Evolutionary conservation across 2,329 filamentous ascomycete species (phyloP), one percentile per base, ranked within the genome.

Genomic region (Albifimbria verrucaria): DNA sequence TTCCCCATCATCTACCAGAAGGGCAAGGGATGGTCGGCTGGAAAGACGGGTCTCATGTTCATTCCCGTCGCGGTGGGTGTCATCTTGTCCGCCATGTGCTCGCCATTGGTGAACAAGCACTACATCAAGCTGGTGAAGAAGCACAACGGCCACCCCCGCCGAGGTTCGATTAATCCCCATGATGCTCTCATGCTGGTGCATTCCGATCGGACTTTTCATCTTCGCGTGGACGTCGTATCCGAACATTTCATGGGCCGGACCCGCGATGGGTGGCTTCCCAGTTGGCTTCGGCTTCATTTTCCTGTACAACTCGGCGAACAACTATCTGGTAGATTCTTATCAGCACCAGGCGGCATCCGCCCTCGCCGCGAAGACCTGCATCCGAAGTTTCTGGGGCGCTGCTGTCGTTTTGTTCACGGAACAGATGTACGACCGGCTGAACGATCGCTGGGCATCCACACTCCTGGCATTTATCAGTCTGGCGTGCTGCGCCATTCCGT

Each of bases 271-370:
- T 50, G 88, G 88, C 28, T 80, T 85, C 66, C 81, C 83, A 12
- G 84, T 92, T 50, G 88, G 88, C 11, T 91, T 92, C 62, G 89
- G 89, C 54, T 90, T 92, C 74, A 90, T 92, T 69, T 91, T 92
- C 76, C 76, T 92, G 22, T 92, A 92, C 76, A 92, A 92, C 74
- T 79, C 87, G 10, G 85, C 86, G 62, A 89, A 89, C 70, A 89
- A 89, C 73, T 89, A 89, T 72, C 79, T 89, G 24, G 80, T 83
- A 66, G 80, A 83, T 67, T 79, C 78, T 17, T 83, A 83, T 72
- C 79, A 82, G 69, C 78, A 82, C 71, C 89, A 92, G 70, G 90
- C 90, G 1, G 90, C 90, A 1, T 91, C 87, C 0, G 89, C 89
- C 0, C 80, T 93, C 3, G 90, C 90, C 0, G 89, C 89, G 39